These are phyloP conservation scores for Ochetophila trinervis DNA, from an alignment of 306 rosid genomes.

Conservation along the genomic window DNA sequence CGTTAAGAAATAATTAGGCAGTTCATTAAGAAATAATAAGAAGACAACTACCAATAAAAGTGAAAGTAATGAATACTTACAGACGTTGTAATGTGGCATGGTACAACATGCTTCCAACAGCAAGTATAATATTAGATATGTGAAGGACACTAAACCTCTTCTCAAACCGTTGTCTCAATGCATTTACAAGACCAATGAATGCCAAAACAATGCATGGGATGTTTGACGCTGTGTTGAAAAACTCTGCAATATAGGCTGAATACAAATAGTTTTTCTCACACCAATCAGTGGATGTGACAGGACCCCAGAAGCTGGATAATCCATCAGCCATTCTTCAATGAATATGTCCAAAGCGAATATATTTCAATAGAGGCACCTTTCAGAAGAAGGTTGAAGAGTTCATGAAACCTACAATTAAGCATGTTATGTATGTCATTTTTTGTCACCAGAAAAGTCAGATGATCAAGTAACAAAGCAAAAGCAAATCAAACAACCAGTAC, in stretches of 20 bases:
- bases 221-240: slow-evolving; percentile 81
- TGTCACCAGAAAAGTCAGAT: too few species aligned
- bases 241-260: slow-evolving; percentile 86
- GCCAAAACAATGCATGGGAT: slow-evolving; percentile 84
- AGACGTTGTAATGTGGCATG: slow-evolving; percentile 82
- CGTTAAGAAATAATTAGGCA: slow-evolving; percentile 26
- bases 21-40: slow-evolving; percentile 42
- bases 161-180: slow-evolving; percentile 80
- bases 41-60: slow-evolving; percentile 51
- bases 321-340: slow-evolving; percentile 50
- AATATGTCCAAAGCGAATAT: background rate
- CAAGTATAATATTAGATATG: slow-evolving; percentile 80
- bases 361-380: background rate
- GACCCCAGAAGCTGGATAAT: slow-evolving; percentile 81
- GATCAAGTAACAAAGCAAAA: too few species aligned
- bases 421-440: too few species aligned
- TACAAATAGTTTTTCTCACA: slow-evolving; percentile 75
- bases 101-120: slow-evolving; percentile 85
- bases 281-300: slow-evolving; percentile 79
- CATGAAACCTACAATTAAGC: slow-evolving; percentile 33
- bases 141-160: slow-evolving; percentile 91
- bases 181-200: slow-evolving; percentile 79
- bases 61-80: slow-evolving; percentile 44
- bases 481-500: too few species aligned
- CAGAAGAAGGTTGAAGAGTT: slow-evolving; percentile 33